phyloP scores from a whole-genome alignment of 257 asterid species.

The Marsdenia floribunda region DNA sequence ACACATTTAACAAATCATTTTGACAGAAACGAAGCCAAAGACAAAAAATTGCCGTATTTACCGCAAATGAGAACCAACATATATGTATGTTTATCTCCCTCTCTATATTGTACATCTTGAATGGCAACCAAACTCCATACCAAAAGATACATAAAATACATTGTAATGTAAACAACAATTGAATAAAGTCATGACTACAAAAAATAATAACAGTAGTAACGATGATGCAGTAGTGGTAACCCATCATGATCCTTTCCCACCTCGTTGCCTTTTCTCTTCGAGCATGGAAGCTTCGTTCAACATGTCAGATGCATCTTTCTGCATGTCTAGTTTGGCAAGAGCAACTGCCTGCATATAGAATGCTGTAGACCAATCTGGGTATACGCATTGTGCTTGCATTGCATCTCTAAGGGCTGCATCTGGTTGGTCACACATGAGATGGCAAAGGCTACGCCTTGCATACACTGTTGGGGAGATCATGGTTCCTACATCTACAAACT shows the following conservation, averaged over 20 bases:
- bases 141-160: constrained; percentile 28
- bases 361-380: constrained; percentile 94
- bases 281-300: constrained; percentile 79
- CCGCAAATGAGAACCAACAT: constrained; percentile 6
- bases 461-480: constrained; percentile 98
- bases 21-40: constrained; percentile 10
- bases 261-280: constrained; percentile 76
- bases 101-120: constrained; percentile 36
- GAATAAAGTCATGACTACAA: constrained; percentile 24
- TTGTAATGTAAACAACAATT: constrained; percentile 22
- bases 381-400: constrained; percentile 93
- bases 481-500: constrained; percentile 95
- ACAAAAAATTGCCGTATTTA: constrained; percentile 19
- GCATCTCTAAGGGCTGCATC: constrained; percentile 97
- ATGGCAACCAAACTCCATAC: constrained; percentile 37
- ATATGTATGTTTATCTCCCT: constrained; percentile 17
- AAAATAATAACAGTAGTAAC: not conserved
- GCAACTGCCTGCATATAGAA: constrained; percentile 98
- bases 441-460: constrained; percentile 84
- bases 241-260: constrained; percentile 44
- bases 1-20: constrained; percentile 27
- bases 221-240: not conserved
- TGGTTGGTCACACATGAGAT: constrained; percentile 94
- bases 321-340: constrained; percentile 90
- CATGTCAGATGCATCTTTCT: constrained; percentile 97